Base-by-base conservation (phyloP, 257 asterid species). In the Catharanthus roseus region DNA sequence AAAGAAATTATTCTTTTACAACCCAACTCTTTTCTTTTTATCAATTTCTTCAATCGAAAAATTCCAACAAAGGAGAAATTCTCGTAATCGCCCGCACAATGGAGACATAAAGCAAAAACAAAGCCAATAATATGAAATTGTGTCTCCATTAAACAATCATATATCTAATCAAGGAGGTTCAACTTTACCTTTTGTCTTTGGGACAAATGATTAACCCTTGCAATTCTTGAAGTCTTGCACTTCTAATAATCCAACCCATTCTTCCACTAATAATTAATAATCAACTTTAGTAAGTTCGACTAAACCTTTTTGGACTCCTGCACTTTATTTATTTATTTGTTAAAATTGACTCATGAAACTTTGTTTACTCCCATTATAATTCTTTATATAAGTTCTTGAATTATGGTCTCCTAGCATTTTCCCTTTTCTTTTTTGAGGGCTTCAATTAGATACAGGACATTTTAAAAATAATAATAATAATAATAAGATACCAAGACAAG, bases 131-230 rank as follows among this genome's bases (percentile, higher is more conserved):
- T 61, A 23, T 54, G 71, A 74, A 70, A 67, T 44, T 42, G 54
- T 68, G 72, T 63, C 74, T 51, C 66, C 28, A 70, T 73, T 81
- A 78, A 72, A 68, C 55, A 58, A 61, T 71, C 56, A 75, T 33
- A 68, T 67, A 41, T 15, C 54, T 58, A 34, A 71, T 75, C 45
- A 53, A 62, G 54, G 29, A 65, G 21, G 23, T 39, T 62, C 18
- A 62, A 55, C 56, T 62, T 55, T 55, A 47, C 31, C 68, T 68
- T 79, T 75, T 72, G 77, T 68, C 66, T 6, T 72, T 56, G 33
- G 83, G 75, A 78, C 75, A 79, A 75, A 79, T 79, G 57, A 79
- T 79, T 75, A 67, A 68, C 26, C 55, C 23, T 42, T n/a, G 24
- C 33, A 33, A 10, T 69, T 71, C 13, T 50, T 34, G 56, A 58